A percentile compares a stretch with the other conserved stretches of the same genome.
phyloP scores from a whole-genome alignment of 2,329 filamentous ascomycete species.

The Ophiobolus disseminans region DNA sequence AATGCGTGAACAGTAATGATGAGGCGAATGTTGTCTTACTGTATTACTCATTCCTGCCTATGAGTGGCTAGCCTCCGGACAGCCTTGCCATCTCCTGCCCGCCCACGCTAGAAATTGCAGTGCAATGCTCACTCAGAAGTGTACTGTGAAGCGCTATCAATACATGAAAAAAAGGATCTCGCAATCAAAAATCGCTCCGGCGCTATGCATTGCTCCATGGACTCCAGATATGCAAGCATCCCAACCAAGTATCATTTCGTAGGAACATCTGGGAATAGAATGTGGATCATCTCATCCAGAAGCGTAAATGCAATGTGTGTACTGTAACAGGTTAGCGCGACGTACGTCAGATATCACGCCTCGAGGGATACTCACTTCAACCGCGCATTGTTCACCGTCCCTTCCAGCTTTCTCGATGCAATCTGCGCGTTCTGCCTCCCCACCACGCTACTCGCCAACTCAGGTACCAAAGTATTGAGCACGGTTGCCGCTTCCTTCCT shows the following conservation, averaged over 20 bases:
- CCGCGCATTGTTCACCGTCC: slow-evolving; percentile 86
- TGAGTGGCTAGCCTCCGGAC: too few relatives aligned
- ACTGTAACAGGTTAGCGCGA: slow-evolving; percentile 44
- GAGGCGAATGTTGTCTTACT: too few relatives aligned
- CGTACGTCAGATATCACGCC: background rate
- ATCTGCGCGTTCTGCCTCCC: slow-evolving; percentile 89
- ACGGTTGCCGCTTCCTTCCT: slow-evolving; percentile 87
- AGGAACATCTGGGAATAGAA: slow-evolving; percentile 51
- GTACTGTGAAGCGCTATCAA: too few relatives aligned
- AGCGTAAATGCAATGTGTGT: slow-evolving; percentile 59
- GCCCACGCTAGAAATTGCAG: too few relatives aligned
- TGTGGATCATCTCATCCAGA: slow-evolving; percentile 56
- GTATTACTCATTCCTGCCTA: too few relatives aligned
- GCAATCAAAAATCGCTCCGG: too few relatives aligned
- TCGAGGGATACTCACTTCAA: slow-evolving; percentile 72
- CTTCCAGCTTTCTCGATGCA: slow-evolving; percentile 86
- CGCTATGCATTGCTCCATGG: too few relatives aligned
- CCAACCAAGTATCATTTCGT: slow-evolving; percentile 17
- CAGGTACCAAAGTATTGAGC: slow-evolving; percentile 86
- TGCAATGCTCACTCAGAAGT: too few relatives aligned
- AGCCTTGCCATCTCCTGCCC: too few relatives aligned
- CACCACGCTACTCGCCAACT: slow-evolving; percentile 91
- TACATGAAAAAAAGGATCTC: too few relatives aligned
- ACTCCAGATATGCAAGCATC: slow-evolving; percentile 1
- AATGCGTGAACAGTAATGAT: too few relatives aligned